Conservation (phyloP, 148 eudicot species). For the Pouteria glomerata region DNA sequence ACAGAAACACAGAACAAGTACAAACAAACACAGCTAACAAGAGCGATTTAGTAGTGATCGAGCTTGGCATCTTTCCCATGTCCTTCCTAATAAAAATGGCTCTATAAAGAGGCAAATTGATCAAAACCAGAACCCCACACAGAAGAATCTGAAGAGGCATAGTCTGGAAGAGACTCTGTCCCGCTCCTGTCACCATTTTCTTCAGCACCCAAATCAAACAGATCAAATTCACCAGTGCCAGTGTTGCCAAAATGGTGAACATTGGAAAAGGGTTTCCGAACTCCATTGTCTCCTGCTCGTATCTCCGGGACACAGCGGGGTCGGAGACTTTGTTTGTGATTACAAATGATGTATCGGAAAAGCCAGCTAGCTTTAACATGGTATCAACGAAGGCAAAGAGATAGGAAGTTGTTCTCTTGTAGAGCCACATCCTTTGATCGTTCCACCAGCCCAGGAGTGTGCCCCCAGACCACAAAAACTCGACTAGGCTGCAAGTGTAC, state of each 20-base stretch:
- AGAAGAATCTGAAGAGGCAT: conserved; percentile 48
- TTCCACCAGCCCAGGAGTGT: conserved; percentile 81
- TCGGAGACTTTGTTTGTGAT: conserved; percentile 52
- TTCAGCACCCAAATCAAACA: conserved; percentile 21
- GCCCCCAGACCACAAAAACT: conserved; percentile 54
- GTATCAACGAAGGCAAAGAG: conserved; percentile 53
- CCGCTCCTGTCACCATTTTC: conserved; percentile 7
- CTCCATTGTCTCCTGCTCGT: conserved; percentile 64
- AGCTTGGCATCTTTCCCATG: conserved; percentile 62
- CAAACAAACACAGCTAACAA: conserved; percentile 35
- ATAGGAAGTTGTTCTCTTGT: conserved; percentile 65
- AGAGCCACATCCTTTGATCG: conserved; percentile 87
- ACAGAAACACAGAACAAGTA: conserved; percentile 26
- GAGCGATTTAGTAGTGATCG: conserved; percentile 38
- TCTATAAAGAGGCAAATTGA: conserved; percentile 55
- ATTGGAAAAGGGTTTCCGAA: conserved; percentile 62
- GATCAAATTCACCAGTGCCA: conserved; percentile 55
- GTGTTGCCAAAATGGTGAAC: conserved; percentile 44
- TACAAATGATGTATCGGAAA: conserved; percentile 43
- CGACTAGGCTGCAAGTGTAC: conserved; percentile 35
- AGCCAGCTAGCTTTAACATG: conserved; percentile 32
- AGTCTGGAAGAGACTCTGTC: conserved; percentile 4
- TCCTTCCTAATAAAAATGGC: conserved; percentile 65
- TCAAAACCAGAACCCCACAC: conserved; percentile 40
- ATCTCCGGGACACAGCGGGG: conserved; percentile 42